Evolutionary conservation across 768 basidiomycete genomes (phyloP), one percentile per base, ranked within the genome.

Genomic region (Mycena leptocephala): DNA sequence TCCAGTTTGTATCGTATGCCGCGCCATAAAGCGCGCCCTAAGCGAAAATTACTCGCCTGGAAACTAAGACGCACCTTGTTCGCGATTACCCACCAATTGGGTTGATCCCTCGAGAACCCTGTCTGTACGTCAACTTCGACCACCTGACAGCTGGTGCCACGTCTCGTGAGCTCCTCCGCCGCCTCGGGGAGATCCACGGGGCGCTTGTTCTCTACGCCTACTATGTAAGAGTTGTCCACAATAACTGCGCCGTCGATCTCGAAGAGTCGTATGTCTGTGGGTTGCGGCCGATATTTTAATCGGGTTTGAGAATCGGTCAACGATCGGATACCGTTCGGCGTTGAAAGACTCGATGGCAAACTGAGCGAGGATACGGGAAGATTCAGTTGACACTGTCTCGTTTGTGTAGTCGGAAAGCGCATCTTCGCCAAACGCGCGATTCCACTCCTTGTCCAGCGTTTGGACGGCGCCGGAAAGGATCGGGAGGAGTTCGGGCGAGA

Each of bases 11-110:
- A 20, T 58, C 41, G 64, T 73, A 73, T 43, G 72, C 72, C 1
- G 28, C 72, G 16, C 28, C 32, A 56, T 73, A 73, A 5, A 73
- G 64, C 8, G 72, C 72, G 20, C 72, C 72, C 72, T 73, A n/a
- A 43, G 37, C 53, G 9, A 16, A 41, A 2, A 62, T 61, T 24
- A 33, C 4, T 24, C 1, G 32, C 32, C n/a, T 37, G 22, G n/a
- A 41, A 43, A 51, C 22, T 11, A 28, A 28, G 51, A 39, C 59
- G 33, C 62, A 73, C 72, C 72, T 66, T 66, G 53, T 73, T 73
- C 16, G 64, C 72, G 1, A 73, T 24, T 10, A 73, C 24, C 64
- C 72, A 73, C 72, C 72, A 73, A 18, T 58, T 73, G 24, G 48
- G 51, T n/a, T 72, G 72, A 3, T 51, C 8, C 11, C 5, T 20